Evolutionary conservation across 148 eudicot species (phyloP), one percentile per base, ranked within the genome.

Genomic region (Vaccinium vitisidaea): DNA sequence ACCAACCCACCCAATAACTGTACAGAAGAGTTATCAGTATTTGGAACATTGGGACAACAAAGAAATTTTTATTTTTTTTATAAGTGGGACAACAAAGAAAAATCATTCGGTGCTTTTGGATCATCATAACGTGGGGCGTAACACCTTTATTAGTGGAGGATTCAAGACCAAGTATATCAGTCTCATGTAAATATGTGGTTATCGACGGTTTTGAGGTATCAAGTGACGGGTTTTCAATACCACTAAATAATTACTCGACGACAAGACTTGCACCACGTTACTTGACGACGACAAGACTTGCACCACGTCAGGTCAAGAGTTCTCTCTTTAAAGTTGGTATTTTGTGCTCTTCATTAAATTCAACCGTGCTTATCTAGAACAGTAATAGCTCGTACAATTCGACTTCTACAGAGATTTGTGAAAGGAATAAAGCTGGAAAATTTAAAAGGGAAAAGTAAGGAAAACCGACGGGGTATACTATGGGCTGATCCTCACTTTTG

Each of bases 401-500:
- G 21, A 36, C 50, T 43, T 58, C 14, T 6, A 75, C 16, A 15
- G 19, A 9, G 50, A 30, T 18, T 27, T 78, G 8, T 18, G 69
- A 15, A 84, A 61, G 10, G 59, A 77, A 80, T 67, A 84, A 80
- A 67, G 27, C 46, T 15, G n/a, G 49, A 19, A 46, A 23, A 14
- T 48, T 36, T 15, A 6, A 48, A 4, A 18, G 65, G 55, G 48
- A 56, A 84, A 32, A 39, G 86, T 8, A n/a, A 61, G 70, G 55
- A 83, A 59, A 61, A 6, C 11, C 14, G 39, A 30, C 8, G 21
- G n/a, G n/a, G 54, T 25, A 78, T 84, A 23, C 79, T 32, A 69
- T 53, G 86, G 86, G 77, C 54, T 52, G 49, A 79, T 67, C 27
- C 46, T 67, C 32, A n/a, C 3, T 61, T 69, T 10, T 56, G 53